These are phyloP conservation scores for Neofusicoccum kwambonambiense DNA, from an alignment of 2,329 filamentous ascomycete species.

Conservation along the genomic window DNA sequence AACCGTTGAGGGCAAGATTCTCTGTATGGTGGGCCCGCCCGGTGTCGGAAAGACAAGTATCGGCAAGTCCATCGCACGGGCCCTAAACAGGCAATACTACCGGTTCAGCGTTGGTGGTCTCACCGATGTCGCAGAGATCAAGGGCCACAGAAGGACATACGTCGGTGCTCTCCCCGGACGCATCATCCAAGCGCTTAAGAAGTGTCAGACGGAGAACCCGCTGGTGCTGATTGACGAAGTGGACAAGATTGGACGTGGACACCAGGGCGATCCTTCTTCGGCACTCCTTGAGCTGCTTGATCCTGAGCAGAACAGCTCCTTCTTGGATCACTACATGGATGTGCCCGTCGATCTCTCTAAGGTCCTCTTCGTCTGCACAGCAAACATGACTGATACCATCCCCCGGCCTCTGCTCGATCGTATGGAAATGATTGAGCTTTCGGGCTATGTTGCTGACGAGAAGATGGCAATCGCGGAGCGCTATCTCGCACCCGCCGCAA, in stretches of 20 bases:
- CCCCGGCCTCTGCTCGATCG: conserved; percentile 89
- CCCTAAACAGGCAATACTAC: conserved; percentile 95
- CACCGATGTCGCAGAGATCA: conserved; percentile 97
- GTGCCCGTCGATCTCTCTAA: conserved; percentile 96
- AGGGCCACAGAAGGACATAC: conserved; percentile 93
- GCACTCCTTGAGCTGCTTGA: conserved; percentile 91
- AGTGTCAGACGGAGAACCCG: conserved; percentile 98
- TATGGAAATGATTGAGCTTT: conserved; percentile 97
- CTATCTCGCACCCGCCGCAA: conserved; percentile 91
- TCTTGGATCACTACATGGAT: conserved; percentile 98
- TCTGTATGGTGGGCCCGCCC: conserved; percentile 95
- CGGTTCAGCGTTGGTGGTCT: conserved; percentile 96
- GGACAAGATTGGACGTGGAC: conserved; percentile 95
- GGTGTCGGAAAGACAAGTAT: conserved; percentile 99
- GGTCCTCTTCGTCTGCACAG: conserved; percentile 97
- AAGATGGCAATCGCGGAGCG: conserved; percentile 97
- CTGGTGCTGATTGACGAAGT: conserved; percentile 95
- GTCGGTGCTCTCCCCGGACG: conserved; percentile 93
- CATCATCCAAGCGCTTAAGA: conserved; percentile 97
- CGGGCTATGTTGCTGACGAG: conserved; percentile 95
- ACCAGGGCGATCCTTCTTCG: conserved; percentile 94
- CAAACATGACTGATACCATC: conserved; percentile 98
- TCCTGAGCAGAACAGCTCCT: conserved; percentile 95
- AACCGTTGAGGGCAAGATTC: conserved; percentile 95
- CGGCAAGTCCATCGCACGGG: conserved; percentile 94